These are phyloP conservation scores for Chalciporus sp. DNA, from an alignment of 1,284 basidiomycete species.

Conservation along the genomic window DNA sequence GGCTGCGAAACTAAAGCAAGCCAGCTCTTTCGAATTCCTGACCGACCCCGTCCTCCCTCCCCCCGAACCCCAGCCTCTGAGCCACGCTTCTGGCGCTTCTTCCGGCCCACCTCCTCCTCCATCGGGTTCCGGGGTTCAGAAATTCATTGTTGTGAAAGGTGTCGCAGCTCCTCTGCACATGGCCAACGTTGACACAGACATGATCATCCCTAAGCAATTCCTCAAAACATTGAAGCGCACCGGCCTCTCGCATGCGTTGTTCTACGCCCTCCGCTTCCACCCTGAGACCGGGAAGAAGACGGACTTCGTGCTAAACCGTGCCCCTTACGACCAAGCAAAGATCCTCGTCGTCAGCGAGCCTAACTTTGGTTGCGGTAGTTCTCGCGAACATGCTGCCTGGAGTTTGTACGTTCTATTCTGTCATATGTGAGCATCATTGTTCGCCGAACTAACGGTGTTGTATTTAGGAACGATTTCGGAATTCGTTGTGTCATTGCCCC, in stretches of 20 bases:
- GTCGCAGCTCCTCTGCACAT: conserved; percentile 89
- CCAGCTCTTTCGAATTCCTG: conserved; percentile 75
- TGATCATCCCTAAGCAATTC: conserved; percentile 97
- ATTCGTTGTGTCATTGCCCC: conserved; percentile 92
- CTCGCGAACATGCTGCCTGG: conserved; percentile 95
- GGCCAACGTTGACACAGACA: conserved; percentile 95
- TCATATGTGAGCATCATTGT: background rate
- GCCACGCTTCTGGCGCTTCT: conserved; percentile 36
- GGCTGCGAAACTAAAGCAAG: conserved; percentile 64
- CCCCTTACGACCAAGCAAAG: conserved; percentile 79
- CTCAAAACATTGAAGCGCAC: conserved; percentile 94
- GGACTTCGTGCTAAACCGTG: conserved; percentile 88
- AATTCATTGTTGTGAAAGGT: conserved; percentile 83
- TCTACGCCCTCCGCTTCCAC: conserved; percentile 84
- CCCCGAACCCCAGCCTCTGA: conserved; percentile 53
- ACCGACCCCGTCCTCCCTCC: conserved; percentile 73
- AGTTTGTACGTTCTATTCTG: conserved; percentile 68
- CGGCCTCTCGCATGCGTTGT: conserved; percentile 87
- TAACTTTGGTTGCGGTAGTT: conserved; percentile 96
- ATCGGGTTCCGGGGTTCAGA: conserved; percentile 66
- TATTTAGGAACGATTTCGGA: conserved; percentile 85
- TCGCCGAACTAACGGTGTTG: conserved; percentile 9
- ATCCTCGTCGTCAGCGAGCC: conserved; percentile 88
- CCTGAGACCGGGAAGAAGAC: conserved; percentile 79
- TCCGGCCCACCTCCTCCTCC: conserved; percentile 50